phyloP scores from a whole-genome alignment of 306 rosid genomes.

The Rubus idaeus region DNA sequence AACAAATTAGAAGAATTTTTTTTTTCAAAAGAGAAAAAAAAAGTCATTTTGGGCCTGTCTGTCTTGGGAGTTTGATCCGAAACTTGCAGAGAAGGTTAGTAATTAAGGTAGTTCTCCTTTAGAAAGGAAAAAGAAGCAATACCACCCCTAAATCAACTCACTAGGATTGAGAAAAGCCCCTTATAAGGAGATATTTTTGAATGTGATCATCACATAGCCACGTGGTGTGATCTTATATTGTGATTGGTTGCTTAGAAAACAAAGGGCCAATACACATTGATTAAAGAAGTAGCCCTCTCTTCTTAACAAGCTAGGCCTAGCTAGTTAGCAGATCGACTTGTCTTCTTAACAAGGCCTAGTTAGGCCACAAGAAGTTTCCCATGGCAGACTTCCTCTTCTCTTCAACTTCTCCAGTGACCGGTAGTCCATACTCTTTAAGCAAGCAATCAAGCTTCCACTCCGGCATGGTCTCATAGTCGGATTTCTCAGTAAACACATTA shows the following conservation, averaged over 20 bases:
- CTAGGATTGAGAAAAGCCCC: not conserved
- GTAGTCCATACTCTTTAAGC: slow-evolving; percentile 60
- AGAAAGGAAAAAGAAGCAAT: not conserved
- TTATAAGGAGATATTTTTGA: not conserved
- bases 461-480: too few relatives aligned
- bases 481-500: too few relatives aligned
- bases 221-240: too few relatives aligned
- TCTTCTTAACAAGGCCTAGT: not conserved
- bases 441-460: slow-evolving; percentile 68
- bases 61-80: not conserved
- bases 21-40: too few relatives aligned
- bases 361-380: slow-evolving; percentile 33
- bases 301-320: not conserved
- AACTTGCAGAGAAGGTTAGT: not conserved
- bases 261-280: not conserved
- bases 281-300: too few relatives aligned
- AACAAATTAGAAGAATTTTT: too few relatives aligned
- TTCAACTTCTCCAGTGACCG: slow-evolving; percentile 41
- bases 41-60: too few relatives aligned
- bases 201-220: too few relatives aligned
- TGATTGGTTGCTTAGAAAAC: too few relatives aligned
- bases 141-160: not conserved
- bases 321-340: too few relatives aligned
- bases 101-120: not conserved
- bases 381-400: slow-evolving; percentile 57